A percentile compares a stretch with the other conserved stretches of the same genome.
phyloP scores from a whole-genome alignment of 805 yeast species.

The Lipomyces lipofer region DNA sequence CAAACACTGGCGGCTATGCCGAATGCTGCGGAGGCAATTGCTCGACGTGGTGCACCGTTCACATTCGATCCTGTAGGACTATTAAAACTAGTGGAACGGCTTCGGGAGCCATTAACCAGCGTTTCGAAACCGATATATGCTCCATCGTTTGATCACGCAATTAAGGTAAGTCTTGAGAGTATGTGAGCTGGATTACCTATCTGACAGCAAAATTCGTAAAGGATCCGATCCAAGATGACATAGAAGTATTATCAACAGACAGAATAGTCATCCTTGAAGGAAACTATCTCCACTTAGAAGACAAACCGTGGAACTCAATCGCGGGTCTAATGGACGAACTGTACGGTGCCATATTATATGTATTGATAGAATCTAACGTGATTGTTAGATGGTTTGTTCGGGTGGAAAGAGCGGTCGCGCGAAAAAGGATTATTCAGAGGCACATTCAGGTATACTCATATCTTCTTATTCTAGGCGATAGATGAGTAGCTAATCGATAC shows the following conservation, averaged over 20 bases:
- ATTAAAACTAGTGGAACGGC: slow-evolving; percentile 40
- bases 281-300: slow-evolving; percentile 60
- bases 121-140: slow-evolving; percentile 31
- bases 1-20: slow-evolving; percentile 49
- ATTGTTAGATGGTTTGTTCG: slow-evolving; percentile 46
- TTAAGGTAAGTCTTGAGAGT: slow-evolving; percentile 33
- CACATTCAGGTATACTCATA: slow-evolving; percentile 49
- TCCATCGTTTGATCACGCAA: slow-evolving; percentile 75
- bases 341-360: slow-evolving; percentile 2
- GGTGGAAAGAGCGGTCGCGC: slow-evolving; percentile 48
- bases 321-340: slow-evolving; percentile 42
- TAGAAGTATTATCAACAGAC: slow-evolving; percentile 48
- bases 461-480: slow-evolving; percentile 11
- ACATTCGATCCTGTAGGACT: slow-evolving; percentile 71
- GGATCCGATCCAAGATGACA: slow-evolving; percentile 66
- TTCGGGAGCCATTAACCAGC: slow-evolving; percentile 37
- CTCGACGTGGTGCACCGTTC: slow-evolving; percentile 78
- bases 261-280: slow-evolving; percentile 74
- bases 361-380: background rate
- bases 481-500: slow-evolving; percentile 67
- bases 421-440: slow-evolving; percentile 37
- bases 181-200: background rate
- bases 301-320: slow-evolving; percentile 60
- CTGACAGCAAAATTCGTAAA: background rate
- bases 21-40: slow-evolving; percentile 58